Evolutionary conservation across 306 rosid species (phyloP).

Genomic region (Abrus pulchellus): DNA sequence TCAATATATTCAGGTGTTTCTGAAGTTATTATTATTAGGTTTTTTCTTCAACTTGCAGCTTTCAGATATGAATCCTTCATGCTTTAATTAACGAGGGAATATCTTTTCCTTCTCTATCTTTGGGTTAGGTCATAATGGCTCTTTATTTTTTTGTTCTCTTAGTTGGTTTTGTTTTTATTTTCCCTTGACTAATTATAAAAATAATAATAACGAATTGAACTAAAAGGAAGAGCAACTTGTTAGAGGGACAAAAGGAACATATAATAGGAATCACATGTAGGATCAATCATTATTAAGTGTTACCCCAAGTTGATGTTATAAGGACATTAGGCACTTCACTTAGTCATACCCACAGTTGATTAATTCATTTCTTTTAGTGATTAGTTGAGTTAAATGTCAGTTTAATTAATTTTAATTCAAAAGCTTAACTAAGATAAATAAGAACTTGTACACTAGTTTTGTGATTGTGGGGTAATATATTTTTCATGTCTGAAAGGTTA

Average conservation of each 20-base stretch:
- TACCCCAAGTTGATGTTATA: conserved; percentile 31
- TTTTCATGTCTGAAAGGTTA: conserved; percentile 8
- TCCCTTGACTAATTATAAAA: neutral
- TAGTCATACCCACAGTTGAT: neutral
- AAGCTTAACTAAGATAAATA: neutral
- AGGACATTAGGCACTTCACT: neutral
- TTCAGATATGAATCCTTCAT: neutral
- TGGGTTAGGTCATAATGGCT: neutral
- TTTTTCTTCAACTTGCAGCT: neutral
- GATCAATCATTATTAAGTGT: conserved; percentile 41
- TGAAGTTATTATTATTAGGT: neutral
- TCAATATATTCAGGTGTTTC: neutral
- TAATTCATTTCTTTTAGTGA: neutral
- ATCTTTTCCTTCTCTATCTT: neutral
- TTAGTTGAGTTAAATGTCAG: conserved; percentile 15
- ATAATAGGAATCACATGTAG: conserved; percentile 16
- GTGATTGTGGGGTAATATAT: conserved; percentile 28
- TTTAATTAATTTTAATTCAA: conserved; percentile 10
- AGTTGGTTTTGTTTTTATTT: neutral
- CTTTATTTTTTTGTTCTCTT: neutral
- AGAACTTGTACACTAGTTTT: neutral
- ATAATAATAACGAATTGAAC: neutral
- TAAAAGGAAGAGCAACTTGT: conserved; percentile 42
- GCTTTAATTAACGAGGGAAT: neutral
- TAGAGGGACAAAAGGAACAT: conserved; percentile 39